These are phyloP conservation scores for Camelina laxa DNA, from an alignment of 345 rosid species.

Conservation along the genomic window DNA sequence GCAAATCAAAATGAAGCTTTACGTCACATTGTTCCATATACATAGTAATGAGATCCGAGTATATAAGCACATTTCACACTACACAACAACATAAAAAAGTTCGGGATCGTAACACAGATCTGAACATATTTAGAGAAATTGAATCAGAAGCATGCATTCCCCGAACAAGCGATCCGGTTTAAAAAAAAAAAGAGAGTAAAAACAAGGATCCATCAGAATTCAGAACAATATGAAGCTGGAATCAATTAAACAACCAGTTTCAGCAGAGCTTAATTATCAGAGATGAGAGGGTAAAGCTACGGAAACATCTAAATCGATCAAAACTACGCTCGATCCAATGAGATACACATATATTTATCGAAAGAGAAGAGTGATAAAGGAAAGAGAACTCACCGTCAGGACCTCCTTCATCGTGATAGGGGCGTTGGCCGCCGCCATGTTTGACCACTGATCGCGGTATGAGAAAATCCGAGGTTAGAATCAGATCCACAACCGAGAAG, in stretches of 20 bases:
- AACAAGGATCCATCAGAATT: slow-evolving; percentile 33
- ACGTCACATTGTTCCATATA: slow-evolving; percentile 24
- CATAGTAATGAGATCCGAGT: slow-evolving; percentile 29
- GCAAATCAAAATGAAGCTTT: slow-evolving; percentile 36
- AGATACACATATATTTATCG: neutral
- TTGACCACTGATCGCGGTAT: slow-evolving; percentile 52
- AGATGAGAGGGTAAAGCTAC: slow-evolving; percentile 17
- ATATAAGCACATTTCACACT: slow-evolving; percentile 25
- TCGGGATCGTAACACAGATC: slow-evolving; percentile 40
- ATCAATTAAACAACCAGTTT: slow-evolving; percentile 22
- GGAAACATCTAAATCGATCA: slow-evolving; percentile 6
- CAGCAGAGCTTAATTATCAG: slow-evolving; percentile 15
- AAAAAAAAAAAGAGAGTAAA: neutral
- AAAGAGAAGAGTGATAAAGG: neutral
- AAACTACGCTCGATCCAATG: slow-evolving; percentile 29
- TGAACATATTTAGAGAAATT: slow-evolving; percentile 18
- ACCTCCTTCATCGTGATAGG: slow-evolving; percentile 96
- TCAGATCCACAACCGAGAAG: slow-evolving; percentile 48
- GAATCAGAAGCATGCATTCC: slow-evolving; percentile 32
- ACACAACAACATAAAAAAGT: slow-evolving; percentile 13
- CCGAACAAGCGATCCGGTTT: slow-evolving; percentile 3
- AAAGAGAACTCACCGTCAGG: slow-evolving; percentile 62
- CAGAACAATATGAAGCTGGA: neutral
- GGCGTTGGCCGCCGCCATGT: slow-evolving; percentile 92
- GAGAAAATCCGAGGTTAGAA: slow-evolving; percentile 27